Base-by-base conservation (phyloP, 225 moss, liverwort and hornwort species). In the Physcomitrellopsis africana region DNA sequence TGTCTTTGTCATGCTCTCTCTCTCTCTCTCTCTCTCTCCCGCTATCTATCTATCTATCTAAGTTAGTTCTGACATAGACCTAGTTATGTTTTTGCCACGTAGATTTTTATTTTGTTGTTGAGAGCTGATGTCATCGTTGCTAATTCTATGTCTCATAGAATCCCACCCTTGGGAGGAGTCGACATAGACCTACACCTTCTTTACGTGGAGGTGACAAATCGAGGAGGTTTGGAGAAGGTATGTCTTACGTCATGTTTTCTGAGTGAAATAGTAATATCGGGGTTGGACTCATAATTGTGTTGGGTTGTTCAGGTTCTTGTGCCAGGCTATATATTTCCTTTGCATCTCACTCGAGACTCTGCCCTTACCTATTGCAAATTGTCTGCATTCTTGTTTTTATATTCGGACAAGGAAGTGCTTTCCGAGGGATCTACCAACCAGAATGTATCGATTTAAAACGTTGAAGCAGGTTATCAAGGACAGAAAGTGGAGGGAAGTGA, bases 401-500 rank as follows among this genome's bases (percentile, higher is more conserved):
- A n/a, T n/a, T n/a, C n/a, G n/a, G n/a, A n/a, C n/a, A n/a, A n/a
- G n/a, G n/a, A n/a, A n/a, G n/a, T n/a, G n/a, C n/a, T n/a, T n/a
- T n/a, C n/a, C n/a, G n/a, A n/a, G n/a, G n/a, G n/a, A n/a, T n/a
- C n/a, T n/a, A n/a, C n/a, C n/a, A n/a, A n/a, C n/a, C n/a, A n/a
- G n/a, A n/a, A n/a, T n/a, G n/a, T n/a, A n/a, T n/a, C n/a, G n/a
- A n/a, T n/a, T n/a, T n/a, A n/a, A 1, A 57, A 67, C 11, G n/a
- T 63, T 14, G 7, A 3, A 17, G 29, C 81, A 96, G 94, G 96
- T 96, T 44, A 91, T 91, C 76, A 92, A 86, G 78, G 89, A 92
- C 78, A 88, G 94, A 55, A 96, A 94, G 55, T 94, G 94, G 96
- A 92, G 89, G 72, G 94, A 92, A 72, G 87, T 94, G 37, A 94